Percentiles rank a stretch among this genome's conserved stretches.
These are phyloP conservation scores for Ciborinia camelliae DNA, from an alignment of 2,329 filamentous ascomycete species.

Conservation along the genomic window DNA sequence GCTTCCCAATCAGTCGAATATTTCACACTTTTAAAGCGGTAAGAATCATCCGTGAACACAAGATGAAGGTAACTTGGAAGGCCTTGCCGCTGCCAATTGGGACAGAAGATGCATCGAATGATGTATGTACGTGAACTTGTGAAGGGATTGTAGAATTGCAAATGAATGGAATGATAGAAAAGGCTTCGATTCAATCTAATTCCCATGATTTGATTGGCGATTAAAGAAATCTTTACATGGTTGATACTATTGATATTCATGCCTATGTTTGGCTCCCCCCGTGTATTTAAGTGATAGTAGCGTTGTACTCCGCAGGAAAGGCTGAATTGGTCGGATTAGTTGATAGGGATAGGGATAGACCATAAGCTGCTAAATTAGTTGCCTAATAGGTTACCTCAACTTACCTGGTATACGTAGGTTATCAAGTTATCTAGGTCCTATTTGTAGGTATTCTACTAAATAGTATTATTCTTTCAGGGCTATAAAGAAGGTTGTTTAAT, in stretches of 20 bases:
- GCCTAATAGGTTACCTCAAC: too few relatives aligned
- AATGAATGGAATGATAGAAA: neutral
- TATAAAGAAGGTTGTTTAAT: neutral
- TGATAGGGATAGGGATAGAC: conserved; percentile 3
- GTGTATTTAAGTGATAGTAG: neutral
- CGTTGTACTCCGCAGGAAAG: conserved; percentile 1
- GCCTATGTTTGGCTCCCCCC: neutral
- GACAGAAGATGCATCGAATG: neutral
- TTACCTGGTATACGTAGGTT: too few relatives aligned
- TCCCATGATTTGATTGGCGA: neutral
- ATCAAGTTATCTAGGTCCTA: neutral
- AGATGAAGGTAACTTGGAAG: too few relatives aligned
- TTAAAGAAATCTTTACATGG: neutral
- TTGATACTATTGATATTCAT: conserved; percentile 7
- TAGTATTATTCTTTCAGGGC: neutral
- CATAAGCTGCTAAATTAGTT: neutral
- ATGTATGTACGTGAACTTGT: too few relatives aligned
- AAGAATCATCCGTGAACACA: neutral
- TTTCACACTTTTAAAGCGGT: conserved; percentile 7
- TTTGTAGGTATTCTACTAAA: too few relatives aligned
- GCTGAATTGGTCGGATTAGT: neutral
- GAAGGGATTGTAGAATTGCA: neutral
- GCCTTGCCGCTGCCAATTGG: conserved; percentile 10
- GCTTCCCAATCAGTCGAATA: conserved; percentile 8
- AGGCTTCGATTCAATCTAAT: conserved; percentile 12